Conservation (phyloP, 1,284 basidiomycete species). For the Coniophora puteana region DNA sequence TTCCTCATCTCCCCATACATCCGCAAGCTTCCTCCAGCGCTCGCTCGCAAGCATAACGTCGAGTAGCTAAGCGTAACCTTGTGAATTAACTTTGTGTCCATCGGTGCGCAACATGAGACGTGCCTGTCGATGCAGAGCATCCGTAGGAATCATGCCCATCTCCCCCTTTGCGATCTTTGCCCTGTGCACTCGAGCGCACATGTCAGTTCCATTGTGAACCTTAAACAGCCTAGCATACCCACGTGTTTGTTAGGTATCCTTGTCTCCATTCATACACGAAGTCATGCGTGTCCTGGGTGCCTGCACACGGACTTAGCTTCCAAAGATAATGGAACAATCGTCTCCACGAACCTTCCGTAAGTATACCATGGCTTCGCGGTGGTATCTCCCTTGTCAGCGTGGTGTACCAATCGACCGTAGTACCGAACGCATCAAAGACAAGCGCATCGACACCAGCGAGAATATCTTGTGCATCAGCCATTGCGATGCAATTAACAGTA, state of each 20-base stretch:
- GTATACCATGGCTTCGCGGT: constrained; percentile 22
- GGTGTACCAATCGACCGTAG: constrained; percentile 57
- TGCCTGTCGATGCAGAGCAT: constrained; percentile 55
- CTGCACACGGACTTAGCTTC: constrained; percentile 6
- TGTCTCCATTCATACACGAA: constrained; percentile 57
- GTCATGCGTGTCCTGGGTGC: constrained; percentile 36
- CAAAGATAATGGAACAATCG: neutral
- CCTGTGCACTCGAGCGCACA: constrained; percentile 6
- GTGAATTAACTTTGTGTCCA: neutral
- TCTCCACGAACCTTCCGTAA: constrained; percentile 15
- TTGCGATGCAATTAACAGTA: no score
- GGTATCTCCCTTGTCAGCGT: constrained; percentile 42
- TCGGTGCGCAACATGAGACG: constrained; percentile 1
- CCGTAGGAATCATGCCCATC: constrained; percentile 47
- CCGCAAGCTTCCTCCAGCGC: constrained; percentile 44
- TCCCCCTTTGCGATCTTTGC: constrained; percentile 37
- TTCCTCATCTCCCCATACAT: constrained; percentile 38
- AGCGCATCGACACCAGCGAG: constrained; percentile 43
- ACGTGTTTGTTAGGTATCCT: constrained; percentile 48
- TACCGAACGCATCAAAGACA: constrained; percentile 64
- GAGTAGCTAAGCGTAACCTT: constrained; percentile 40
- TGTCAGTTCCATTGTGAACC: constrained; percentile 1
- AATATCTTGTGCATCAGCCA: no score
- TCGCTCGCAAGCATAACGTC: constrained; percentile 45
- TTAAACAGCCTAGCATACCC: constrained; percentile 16